Evolutionary conservation across 2,329 filamentous ascomycete species (phyloP), one percentile per base, ranked within the genome.

Genomic region (Ophidiomyces ophidiicola): DNA sequence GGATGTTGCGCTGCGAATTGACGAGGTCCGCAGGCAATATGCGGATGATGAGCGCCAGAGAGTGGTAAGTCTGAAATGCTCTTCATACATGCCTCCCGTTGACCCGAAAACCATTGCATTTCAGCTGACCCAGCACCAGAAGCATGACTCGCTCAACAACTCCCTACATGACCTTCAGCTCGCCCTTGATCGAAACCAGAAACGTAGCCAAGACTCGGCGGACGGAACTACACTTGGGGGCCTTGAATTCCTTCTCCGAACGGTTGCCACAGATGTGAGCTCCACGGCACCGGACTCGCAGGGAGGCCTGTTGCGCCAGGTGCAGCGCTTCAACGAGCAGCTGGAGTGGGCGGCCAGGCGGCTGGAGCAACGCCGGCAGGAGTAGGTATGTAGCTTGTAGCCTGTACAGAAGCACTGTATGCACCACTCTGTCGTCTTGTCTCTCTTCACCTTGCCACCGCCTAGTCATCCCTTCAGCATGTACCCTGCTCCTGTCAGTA

Each of bases 1-100:
- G 42, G 60, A 62, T 15, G 50, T 73, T 34, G 67, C 67, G 4
- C 46, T 72, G 41, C 59, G 62, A 40, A 68, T 65, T 49, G 71
- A 74, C 48, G 62, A 63, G 12, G 59, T 71, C 48, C 53, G 65
- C 45, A 51, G 51, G 46, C 58, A 53, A 44, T 60, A 66, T 44
- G 53, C 53, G 29, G 58, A 61, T 36, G 56, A 59, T 43, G 62
- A 66, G 44, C 51, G 48, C 24, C 50, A 49, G 6, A 57, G 52
- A 45, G 52, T 48, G 47, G 61, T 64, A 47, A 43, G 56, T 40
- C n/a, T 19, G 3, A n/a, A n/a, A 17, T 24, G 39, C 23, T 40
- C 10, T 28, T 31, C 25, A 26, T 42, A 26, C 28, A 20, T 19
- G 7, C 20, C 17, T 19, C 6, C 5, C 29, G 14, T n/a, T 36